Evolutionary conservation across 2,329 filamentous ascomycete genomes (phyloP), one percentile per base, ranked within the genome.

Genomic region (Teratosphaeria nubilosa): DNA sequence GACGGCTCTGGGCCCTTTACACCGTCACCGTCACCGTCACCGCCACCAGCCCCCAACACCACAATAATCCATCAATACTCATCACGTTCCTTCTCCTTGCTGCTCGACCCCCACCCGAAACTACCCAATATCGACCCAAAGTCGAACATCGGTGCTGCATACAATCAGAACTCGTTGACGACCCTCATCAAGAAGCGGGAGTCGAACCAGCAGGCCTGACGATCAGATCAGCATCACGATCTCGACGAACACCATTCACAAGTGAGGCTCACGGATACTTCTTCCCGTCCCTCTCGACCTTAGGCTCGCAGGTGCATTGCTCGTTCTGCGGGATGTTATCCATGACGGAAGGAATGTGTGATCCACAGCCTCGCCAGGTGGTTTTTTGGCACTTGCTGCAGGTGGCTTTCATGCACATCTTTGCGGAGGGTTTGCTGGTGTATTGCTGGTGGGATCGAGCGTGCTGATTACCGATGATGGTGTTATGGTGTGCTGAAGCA

Each of bases 251-350:
- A 16, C 2, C 7, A 16, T 53, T 22, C 5, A 30, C 20, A 30
- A 16, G n/a, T 24, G 51, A 24, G 51, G 30, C 51, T 53, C 20
- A 55, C 59, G 86, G 86, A 67, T 87, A 88, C 67, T 79, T 66
- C 66, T 81, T 82, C 52, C 83, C 84, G 57, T 82, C 79, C 48
- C 77, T 76, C 67, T 84, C 80, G 62, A 87, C 76, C 68, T 82
- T 81, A 30, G 86, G 86, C 65, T 79, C 76, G 69, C 86, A 90
- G 25, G 75, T 76, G 76, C 87, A 90, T 73, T 85, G 81, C 48
- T 88, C 77, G 5, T 76, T 72, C 37, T 77, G 73, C 4, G 83
- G 78, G 51, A 88, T 70, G 27, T 70, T 66, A 69, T 85, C 81
- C 76, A 90, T 82, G 65, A 89, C 85, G 74, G 64, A 87, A 75